These are phyloP conservation scores for Lachnellula cervina DNA, from an alignment of 2,329 filamentous ascomycete genomes.

Conservation along the genomic window DNA sequence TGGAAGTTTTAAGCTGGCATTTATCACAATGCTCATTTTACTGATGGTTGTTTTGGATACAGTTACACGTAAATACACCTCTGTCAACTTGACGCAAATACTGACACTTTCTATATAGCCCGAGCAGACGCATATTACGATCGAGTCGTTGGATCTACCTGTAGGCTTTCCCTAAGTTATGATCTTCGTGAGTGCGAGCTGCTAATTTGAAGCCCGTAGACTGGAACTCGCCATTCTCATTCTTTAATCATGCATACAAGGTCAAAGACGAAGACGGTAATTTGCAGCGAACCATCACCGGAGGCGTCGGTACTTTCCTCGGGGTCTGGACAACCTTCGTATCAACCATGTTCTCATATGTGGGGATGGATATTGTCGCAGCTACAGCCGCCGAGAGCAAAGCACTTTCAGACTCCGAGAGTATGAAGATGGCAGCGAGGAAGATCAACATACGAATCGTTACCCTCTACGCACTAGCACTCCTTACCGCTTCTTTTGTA, in stretches of 20 bases:
- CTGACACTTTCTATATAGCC: conserved; percentile 25
- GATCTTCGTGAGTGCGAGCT: not conserved
- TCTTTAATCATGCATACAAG: conserved; percentile 34
- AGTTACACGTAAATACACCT: conserved; percentile 31
- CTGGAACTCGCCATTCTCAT: conserved; percentile 35
- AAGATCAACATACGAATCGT: conserved; percentile 37
- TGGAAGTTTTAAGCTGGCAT: conserved; percentile 35
- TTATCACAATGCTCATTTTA: conserved; percentile 35
- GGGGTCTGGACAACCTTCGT: conserved; percentile 37
- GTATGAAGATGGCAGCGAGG: conserved; percentile 38
- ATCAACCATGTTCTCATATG: conserved; percentile 35
- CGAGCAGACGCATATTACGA: conserved; percentile 34
- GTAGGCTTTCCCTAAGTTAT: conserved; percentile 20
- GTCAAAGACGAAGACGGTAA: conserved; percentile 31
- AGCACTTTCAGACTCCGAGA: conserved; percentile 34
- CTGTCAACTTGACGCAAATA: not conserved
- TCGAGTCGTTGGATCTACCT: conserved; percentile 33
- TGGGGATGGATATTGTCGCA: conserved; percentile 38
- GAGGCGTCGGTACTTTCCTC: conserved; percentile 35
- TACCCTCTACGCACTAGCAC: conserved; percentile 25
- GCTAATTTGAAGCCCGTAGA: conserved; percentile 17
- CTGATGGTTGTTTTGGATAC: conserved; percentile 36
- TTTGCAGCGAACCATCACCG: conserved; percentile 30
- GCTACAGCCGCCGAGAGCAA: conserved; percentile 36
- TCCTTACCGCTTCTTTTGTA: conserved; percentile 30